Base-by-base conservation (phyloP, 495 filamentous ascomycete species). In the Cudoniella acicularis region DNA sequence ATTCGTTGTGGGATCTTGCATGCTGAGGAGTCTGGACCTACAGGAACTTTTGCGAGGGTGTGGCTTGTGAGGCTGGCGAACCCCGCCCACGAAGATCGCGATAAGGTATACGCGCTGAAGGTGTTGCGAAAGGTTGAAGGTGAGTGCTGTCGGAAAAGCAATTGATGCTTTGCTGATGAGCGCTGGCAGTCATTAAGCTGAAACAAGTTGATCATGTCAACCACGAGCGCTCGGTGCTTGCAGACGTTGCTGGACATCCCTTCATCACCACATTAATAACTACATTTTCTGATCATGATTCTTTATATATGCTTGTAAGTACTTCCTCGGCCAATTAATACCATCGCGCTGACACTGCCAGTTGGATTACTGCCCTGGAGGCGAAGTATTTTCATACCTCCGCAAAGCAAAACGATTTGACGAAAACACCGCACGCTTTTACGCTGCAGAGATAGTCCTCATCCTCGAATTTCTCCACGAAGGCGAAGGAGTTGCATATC, bases 171-270 rank as follows among this genome's bases (percentile, higher is more conserved):
- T 62, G 26, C 42, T 53, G 24, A 60, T 36, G 67, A 47, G 24
- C n/a, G 52, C 56, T 55, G 20, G n/a, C 27, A 90, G 92, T 98
- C 57, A 92, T 98, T 75, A 90, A 90, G 63, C 77, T 97, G 61
- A 98, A 98, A 80, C 94, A 98, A 74, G 87, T 97, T 64, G 94
- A 97, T 75, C 94, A 98, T 77, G 92, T 97, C 57, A 88, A 90
- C 63, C 94, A 96, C 71, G 94, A 98, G 76, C 86, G 94, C 36
- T 84, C 83, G 62, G 88, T 95, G 17, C 85, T 98, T 3, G 84
- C 88, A 59, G 88, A 90, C 55, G 93, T 97, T 26, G 83, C 90
- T 49, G 92, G 91, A 18, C 90, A 97, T 70, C 94, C 94, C 30
- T 97, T 98, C 73, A 96, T 98, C 67, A 97, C 92, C 58, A 89